These are phyloP conservation scores for Salvia miltiorrhiza DNA, from an alignment of 257 asterid species.

Conservation along the genomic window DNA sequence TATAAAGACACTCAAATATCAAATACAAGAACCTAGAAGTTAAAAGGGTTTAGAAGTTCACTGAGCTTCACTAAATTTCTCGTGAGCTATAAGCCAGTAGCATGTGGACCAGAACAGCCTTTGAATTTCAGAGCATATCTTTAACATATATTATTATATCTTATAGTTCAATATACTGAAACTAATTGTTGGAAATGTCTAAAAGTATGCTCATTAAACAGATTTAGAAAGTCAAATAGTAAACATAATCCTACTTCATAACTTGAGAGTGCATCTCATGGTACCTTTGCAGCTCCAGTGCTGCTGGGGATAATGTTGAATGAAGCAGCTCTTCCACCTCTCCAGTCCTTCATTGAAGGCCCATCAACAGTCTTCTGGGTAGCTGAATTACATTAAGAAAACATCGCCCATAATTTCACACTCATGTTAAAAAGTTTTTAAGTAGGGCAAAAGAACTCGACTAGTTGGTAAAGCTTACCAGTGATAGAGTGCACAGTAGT, in stretches of 20 bases:
- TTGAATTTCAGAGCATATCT: neutral
- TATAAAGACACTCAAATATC: neutral
- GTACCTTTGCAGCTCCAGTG: conserved; percentile 52
- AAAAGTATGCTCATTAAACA: neutral
- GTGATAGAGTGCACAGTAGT: conserved; percentile 64
- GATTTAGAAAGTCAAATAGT: neutral
- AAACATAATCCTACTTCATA: conserved; percentile 2
- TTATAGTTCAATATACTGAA: neutral
- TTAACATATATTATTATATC: neutral
- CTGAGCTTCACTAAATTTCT: neutral
- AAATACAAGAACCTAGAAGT: neutral
- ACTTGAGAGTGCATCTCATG: neutral
- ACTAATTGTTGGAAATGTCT: neutral
- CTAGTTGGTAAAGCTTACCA: conserved; percentile 26
- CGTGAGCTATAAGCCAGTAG: neutral
- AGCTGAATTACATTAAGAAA: conserved; percentile 27
- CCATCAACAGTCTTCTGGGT: conserved; percentile 55
- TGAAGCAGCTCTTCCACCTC: conserved; percentile 50
- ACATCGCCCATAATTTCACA: conserved; percentile 5
- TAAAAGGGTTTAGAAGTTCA: neutral
- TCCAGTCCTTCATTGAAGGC: conserved; percentile 51
- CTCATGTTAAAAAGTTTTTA: neutral
- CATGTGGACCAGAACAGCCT: no score
- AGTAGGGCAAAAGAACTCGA: neutral
- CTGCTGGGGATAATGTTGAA: conserved; percentile 48